Percentiles rank a stretch among this genome's conserved stretches.
phyloP scores from a whole-genome alignment of 2,329 filamentous ascomycete species.

The Ascochyta pisi region DNA sequence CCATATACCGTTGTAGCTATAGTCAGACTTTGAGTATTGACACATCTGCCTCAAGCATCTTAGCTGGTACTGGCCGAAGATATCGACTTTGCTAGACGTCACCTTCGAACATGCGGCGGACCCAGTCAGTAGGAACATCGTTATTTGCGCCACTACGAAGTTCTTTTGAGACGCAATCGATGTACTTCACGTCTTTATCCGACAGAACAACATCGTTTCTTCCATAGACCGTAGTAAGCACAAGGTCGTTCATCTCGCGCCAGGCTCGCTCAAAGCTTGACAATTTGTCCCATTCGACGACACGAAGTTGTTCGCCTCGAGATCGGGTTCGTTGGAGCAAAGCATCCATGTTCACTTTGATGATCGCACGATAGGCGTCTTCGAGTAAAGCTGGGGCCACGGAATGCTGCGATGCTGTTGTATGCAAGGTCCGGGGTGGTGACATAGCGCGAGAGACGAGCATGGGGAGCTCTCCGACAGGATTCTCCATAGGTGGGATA shows the following conservation, averaged over 20 bases:
- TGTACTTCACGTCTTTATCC: conserved; percentile 18
- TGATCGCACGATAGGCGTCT: conserved; percentile 15
- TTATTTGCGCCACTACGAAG: background rate
- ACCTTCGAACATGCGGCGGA: conserved; percentile 7
- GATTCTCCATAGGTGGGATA: conserved; percentile 15
- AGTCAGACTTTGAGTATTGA: too few relatives aligned
- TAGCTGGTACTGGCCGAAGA: too few relatives aligned
- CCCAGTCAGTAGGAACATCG: background rate
- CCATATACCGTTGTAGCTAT: too few relatives aligned
- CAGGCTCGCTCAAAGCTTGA: conserved; percentile 22
- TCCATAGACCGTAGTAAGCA: conserved; percentile 28
- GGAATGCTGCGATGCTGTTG: background rate
- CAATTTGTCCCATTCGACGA: conserved; percentile 11
- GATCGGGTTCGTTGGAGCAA: conserved; percentile 20
- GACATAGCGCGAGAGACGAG: conserved; percentile 9
- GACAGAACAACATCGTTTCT: conserved; percentile 19
- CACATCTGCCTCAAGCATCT: too few relatives aligned
- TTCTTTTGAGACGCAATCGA: conserved; percentile 23
- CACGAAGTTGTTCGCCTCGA: conserved; percentile 14
- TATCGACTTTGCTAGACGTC: background rate
- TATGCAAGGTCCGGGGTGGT: background rate
- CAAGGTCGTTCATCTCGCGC: conserved; percentile 23
- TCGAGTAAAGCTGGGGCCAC: background rate
- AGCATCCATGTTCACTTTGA: conserved; percentile 13
- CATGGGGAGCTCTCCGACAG: conserved; percentile 16